phyloP scores from a whole-genome alignment of 1,284 basidiomycete species.

The Xanthoconium separans region DNA sequence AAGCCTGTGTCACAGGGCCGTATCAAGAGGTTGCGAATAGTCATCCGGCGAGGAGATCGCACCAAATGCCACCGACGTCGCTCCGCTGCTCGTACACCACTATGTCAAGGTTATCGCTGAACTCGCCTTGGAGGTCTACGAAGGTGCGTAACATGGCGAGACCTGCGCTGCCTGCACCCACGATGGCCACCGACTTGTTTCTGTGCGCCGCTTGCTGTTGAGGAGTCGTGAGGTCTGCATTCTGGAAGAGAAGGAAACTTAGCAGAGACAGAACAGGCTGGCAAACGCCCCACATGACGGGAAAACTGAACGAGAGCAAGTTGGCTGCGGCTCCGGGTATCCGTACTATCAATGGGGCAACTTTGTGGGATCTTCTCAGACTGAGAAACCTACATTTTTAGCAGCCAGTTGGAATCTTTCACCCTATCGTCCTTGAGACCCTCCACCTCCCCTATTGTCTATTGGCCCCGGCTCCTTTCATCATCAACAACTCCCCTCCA shows the following conservation, averaged over 20 bases:
- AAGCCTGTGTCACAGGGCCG: conserved; percentile 42
- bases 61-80: conserved; percentile 54
- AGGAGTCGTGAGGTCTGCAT: neutral
- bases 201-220: conserved; percentile 6
- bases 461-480: conserved; percentile 39
- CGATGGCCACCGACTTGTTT: conserved; percentile 50
- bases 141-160: conserved; percentile 51
- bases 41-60: neutral
- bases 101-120: conserved; percentile 42
- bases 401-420: too few relatives aligned
- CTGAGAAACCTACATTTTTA: too few relatives aligned
- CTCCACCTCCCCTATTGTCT: too few relatives aligned
- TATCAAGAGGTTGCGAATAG: too few relatives aligned
- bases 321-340: neutral
- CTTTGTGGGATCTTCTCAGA: too few relatives aligned
- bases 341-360: too few relatives aligned
- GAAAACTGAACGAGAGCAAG: neutral
- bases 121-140: conserved; percentile 44
- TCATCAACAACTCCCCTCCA: conserved; percentile 70
- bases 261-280: conserved; percentile 13
- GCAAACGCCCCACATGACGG: conserved; percentile 12
- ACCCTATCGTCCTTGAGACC: too few relatives aligned
- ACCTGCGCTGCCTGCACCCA: conserved; percentile 54
- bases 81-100: conserved; percentile 51
- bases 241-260: conserved; percentile 16